A percentile compares a stretch with the other conserved stretches of the same genome.
These are phyloP conservation scores for Teratosphaeria gauchensis DNA, from an alignment of 2,329 filamentous ascomycete species.

Conservation along the genomic window DNA sequence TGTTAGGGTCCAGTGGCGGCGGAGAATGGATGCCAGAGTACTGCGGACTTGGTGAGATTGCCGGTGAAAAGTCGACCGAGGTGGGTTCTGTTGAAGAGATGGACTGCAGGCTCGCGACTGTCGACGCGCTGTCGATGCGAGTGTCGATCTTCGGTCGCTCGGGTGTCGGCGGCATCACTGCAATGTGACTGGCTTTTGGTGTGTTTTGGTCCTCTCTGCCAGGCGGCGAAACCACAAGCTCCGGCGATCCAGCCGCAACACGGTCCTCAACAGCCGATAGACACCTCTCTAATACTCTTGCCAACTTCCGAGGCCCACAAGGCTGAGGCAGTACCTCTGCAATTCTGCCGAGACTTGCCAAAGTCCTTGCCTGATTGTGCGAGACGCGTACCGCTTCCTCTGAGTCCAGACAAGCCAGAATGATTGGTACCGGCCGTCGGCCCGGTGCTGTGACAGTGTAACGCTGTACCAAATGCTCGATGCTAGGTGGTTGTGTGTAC, in stretches of 20 bases:
- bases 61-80: constrained; percentile 1
- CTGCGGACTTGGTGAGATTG: constrained; percentile 9
- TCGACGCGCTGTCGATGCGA: neutral
- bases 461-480: constrained; percentile 9
- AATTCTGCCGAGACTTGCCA: constrained; percentile 12
- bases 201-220: neutral
- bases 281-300: constrained; percentile 26
- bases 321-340: constrained; percentile 29
- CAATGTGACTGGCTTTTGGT: neutral
- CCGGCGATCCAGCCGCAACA: constrained; percentile 3
- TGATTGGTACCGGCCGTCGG: constrained; percentile 13
- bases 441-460: neutral
- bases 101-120: neutral
- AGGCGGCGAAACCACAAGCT: neutral
- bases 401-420: constrained; percentile 22
- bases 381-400: constrained; percentile 20
- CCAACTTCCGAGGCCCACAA: constrained; percentile 32
- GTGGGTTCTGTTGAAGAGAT: neutral
- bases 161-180: neutral
- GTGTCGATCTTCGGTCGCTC: neutral
- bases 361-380: constrained; percentile 8
- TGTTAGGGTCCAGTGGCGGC: constrained; percentile 10
- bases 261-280: constrained; percentile 12
- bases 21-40: constrained; percentile 9
- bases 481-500: constrained; percentile 14